Percentiles rank a stretch among this genome's conserved stretches.
Evolutionary conservation across 164 flowering plant species (phyloP).

Genomic region (Protea cynaroides): DNA sequence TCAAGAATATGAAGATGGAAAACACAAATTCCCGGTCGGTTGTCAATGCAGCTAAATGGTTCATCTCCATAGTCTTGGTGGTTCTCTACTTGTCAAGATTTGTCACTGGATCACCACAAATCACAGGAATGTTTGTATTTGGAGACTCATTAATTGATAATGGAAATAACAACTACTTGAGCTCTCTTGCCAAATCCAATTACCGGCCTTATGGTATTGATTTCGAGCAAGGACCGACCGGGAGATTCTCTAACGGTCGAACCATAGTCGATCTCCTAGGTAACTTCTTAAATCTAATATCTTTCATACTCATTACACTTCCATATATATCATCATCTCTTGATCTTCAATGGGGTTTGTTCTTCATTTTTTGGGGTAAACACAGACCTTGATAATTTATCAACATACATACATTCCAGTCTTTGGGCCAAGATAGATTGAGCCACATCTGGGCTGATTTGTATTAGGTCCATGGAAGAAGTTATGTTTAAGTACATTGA

Average conservation of each 20-base stretch:
- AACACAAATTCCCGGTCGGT: background rate
- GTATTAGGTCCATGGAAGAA: too few species aligned
- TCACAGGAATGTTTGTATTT: slow-evolving; percentile 65
- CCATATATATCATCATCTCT: too few species aligned
- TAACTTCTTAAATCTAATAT: slow-evolving; percentile 12
- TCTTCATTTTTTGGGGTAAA: too few species aligned
- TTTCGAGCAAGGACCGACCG: slow-evolving; percentile 51
- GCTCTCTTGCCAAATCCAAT: slow-evolving; percentile 56
- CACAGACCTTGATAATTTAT: too few species aligned
- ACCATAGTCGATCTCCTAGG: slow-evolving; percentile 56
- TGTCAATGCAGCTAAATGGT: background rate
- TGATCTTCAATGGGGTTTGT: too few species aligned
- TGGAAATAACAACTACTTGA: slow-evolving; percentile 66
- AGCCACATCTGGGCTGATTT: too few species aligned
- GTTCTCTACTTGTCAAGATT: slow-evolving; percentile 1
- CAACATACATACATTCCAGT: too few species aligned
- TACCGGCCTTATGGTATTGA: slow-evolving; percentile 66
- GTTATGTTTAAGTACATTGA: too few species aligned
- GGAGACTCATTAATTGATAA: slow-evolving; percentile 68
- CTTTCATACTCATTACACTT: too few species aligned
- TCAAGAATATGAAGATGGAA: too few species aligned
- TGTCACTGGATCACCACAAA: slow-evolving; percentile 8
- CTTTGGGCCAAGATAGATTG: too few species aligned
- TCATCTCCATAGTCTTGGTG: background rate
- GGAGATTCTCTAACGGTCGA: slow-evolving; percentile 61